phyloP scores from a whole-genome alignment of 1,284 basidiomycete genomes.

The Tilletia walkeri region DNA sequence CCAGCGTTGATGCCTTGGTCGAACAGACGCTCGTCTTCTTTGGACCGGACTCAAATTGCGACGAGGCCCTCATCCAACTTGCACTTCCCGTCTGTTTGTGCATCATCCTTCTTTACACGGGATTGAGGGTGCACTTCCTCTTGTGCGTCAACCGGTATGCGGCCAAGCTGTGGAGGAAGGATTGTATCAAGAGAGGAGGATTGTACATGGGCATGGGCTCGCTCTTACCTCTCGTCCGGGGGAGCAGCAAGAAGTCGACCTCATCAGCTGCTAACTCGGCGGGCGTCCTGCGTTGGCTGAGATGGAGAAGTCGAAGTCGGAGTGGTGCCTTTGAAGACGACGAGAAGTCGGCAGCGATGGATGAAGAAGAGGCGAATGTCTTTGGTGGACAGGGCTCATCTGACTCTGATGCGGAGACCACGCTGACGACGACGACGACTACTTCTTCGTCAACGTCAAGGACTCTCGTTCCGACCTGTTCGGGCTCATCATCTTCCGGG shows the following conservation, averaged over 20 bases:
- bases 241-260: not conserved
- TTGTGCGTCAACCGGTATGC: not conserved
- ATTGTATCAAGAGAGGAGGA: not conserved
- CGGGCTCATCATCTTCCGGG: not conserved
- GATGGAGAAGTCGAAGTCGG: not conserved
- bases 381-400: not conserved
- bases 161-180: constrained; percentile 11
- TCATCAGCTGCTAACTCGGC: not conserved
- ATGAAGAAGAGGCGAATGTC: not conserved
- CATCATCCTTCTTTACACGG: constrained; percentile 1
- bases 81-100: not conserved
- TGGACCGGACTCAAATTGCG: constrained; percentile 4
- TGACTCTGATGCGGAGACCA: not conserved
- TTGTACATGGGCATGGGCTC: not conserved
- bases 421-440: not conserved
- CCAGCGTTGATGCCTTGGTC: constrained; percentile 4
- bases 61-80: constrained; percentile 3
- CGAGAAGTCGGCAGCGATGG: too few relatives aligned
- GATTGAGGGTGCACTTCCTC: not conserved
- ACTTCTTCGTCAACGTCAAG: not conserved
- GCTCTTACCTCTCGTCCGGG: not conserved
- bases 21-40: constrained; percentile 7
- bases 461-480: not conserved
- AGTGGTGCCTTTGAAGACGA: too few relatives aligned
- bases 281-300: not conserved